Evolutionary conservation across 352 stramenopile genomes (phyloP).

Genomic region (Peronospora belbahrii): DNA sequence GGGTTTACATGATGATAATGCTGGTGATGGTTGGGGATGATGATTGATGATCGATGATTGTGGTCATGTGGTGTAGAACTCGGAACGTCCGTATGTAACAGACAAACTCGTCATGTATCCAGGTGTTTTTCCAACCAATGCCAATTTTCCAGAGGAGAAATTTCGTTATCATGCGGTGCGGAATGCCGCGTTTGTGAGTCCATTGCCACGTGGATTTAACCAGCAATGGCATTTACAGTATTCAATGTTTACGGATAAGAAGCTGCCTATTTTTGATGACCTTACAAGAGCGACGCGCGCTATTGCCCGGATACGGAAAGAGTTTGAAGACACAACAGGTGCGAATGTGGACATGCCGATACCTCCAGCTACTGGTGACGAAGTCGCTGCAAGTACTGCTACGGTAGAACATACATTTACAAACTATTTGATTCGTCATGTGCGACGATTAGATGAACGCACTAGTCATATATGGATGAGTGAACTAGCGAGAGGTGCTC

Average conservation of each 20-base stretch:
- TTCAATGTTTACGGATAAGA: constrained; percentile 77
- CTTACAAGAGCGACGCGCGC: constrained; percentile 38
- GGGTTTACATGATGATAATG: too few species aligned
- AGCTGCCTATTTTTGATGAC: constrained; percentile 65
- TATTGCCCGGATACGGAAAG: constrained; percentile 32
- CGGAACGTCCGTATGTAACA: constrained; percentile 52
- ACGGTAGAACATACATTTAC: constrained; percentile 54
- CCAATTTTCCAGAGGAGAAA: constrained; percentile 71
- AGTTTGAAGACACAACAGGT: constrained; percentile 2
- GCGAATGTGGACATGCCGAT: constrained; percentile 7
- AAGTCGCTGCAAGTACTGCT: constrained; percentile 1
- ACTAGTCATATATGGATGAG: constrained; percentile 77
- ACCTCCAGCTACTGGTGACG: constrained; percentile 4
- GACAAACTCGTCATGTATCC: constrained; percentile 61
- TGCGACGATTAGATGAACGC: constrained; percentile 70
- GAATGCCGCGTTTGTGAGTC: constrained; percentile 69
- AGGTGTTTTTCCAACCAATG: constrained; percentile 68
- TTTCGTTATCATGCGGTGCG: constrained; percentile 70
- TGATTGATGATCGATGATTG: too few species aligned
- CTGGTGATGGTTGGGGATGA: too few species aligned
- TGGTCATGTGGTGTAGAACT: constrained; percentile 30
- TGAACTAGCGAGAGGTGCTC: constrained; percentile 55
- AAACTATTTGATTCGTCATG: constrained; percentile 76
- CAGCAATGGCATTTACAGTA: constrained; percentile 82
- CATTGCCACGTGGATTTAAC: constrained; percentile 63